Percentiles rank a stretch among this genome's conserved stretches.
Evolutionary conservation across 441 rosid species (phyloP).

Genomic region (Populus hybrid): DNA sequence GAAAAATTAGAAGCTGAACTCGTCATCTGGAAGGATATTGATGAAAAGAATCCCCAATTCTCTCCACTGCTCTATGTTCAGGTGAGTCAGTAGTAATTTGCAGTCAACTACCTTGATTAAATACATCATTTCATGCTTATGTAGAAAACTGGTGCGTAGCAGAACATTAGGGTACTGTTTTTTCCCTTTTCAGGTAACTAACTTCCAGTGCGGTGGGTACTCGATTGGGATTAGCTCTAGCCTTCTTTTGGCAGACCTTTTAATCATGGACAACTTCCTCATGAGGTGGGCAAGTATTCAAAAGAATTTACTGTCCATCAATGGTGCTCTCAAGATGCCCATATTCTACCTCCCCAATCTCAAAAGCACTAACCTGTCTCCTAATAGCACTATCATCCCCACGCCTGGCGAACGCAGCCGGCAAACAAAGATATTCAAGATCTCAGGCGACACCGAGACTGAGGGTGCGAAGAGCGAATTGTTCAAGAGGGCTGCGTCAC

Average conservation of each 20-base stretch:
- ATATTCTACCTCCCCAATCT: conserved; percentile 51
- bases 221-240: conserved; percentile 80
- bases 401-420: conserved; percentile 27
- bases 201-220: conserved; percentile 78
- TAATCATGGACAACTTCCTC: conserved; percentile 43
- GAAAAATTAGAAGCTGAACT: conserved; percentile 48
- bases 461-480: conserved; percentile 11
- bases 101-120: neutral
- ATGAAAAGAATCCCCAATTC: conserved; percentile 54
- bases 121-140: no score
- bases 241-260: conserved; percentile 54
- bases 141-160: no score
- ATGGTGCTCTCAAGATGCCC: conserved; percentile 28
- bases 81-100: conserved; percentile 23
- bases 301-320: conserved; percentile 26
- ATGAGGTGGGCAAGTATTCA: conserved; percentile 61
- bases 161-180: no score
- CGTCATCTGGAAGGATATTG: conserved; percentile 73
- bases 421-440: neutral
- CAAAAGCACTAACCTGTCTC: conserved; percentile 15
- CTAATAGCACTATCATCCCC: conserved; percentile 19
- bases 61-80: conserved; percentile 70
- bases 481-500: conserved; percentile 21
- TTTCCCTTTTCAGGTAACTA: conserved; percentile 51
- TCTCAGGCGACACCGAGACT: neutral